Evolutionary conservation across 768 basidiomycete species (phyloP), one percentile per base, ranked within the genome.

Genomic region (Cystofilobasidium capitatum): DNA sequence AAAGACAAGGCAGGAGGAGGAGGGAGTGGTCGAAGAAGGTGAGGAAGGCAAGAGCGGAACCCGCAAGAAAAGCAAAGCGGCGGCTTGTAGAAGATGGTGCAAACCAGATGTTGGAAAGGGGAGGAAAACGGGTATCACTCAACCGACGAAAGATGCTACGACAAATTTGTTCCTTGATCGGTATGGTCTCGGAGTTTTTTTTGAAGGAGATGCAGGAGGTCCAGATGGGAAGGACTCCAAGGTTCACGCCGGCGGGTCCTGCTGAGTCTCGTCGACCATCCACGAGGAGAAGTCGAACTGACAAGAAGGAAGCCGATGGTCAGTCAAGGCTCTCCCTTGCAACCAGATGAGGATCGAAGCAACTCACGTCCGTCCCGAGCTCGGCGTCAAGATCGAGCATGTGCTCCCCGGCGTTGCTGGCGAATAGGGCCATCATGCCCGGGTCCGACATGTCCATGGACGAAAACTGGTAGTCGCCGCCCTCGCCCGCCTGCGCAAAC

Each of bases 251-350:
- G 31, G 17, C 29, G 51, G 51, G 12, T 26, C 29, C 29, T 55
- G 29, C 14, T 55, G 51, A 26, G 51, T 31, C 51, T 55, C 51
- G 51, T 55, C 51, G 51, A 55, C 51, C 51, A 55, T 55, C 51
- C 51, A 55, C 12, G 29, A 33, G 29, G 51, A 55, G 31, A 55
- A 55, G 51, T 55, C 51, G 17, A 55, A 55, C 51, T 55, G 51
- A 49, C n/a, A 24, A 9, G 20, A 26, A 24, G 51, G 31, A 17
- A 55, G 17, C 13, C 49, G 33, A 31, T 26, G 12, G 13, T 3
- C 49, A 17, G 24, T 12, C 12, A 29, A 31, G 33, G 6, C 6
- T 22, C 20, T 7, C 9, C 20, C 47, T 49, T 8, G 22, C 20
- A 24, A 5, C 26, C 6, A 54, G 49, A 16, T 26, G 24, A 20